Base-by-base conservation (phyloP, 2,329 filamentous ascomycete genomes). In the Coniosporium tulheliwenetii region DNA sequence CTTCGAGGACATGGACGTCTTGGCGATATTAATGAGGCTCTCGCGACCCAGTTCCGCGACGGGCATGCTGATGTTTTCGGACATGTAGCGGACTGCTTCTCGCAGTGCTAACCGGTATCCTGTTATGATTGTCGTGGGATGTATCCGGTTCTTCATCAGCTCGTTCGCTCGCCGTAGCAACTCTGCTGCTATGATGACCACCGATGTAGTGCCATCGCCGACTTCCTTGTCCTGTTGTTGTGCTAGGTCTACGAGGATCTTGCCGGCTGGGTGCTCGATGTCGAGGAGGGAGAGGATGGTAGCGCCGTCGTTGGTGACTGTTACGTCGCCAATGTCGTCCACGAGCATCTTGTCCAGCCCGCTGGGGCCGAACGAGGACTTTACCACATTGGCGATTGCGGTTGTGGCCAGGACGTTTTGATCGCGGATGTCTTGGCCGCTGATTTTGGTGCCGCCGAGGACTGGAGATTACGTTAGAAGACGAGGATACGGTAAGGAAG, bases 271-370 rank as follows among this genome's bases (percentile, higher is more conserved):
- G 65, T 98, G 87, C 63, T 98, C 89, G 56, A 98, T 87, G 58
- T 96, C 91, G 58, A 98, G 76, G 57, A 98, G 73, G 61, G 78
- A 85, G 50, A 98, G 77, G 56, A 98, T 98, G 30, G 91, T 98
- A 41, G 91, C 91, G 58, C 91, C 91, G 64, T 98, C 91, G 65
- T 98, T 98, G 50, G 91, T 98, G 44, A 98, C 91, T 45, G 91
- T 98, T 44, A 98, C 91, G 69, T 98, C 91, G 58, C 91, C 91
- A 62, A 98, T 96, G 61, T 98, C 91, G 67, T 98, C 91, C 54
- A 98, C 91, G 91, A 98, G 96, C 91, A 98, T 98, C 76, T 98
- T 98, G 63, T 98, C 91, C 50, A 98, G 75, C 38, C 91, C 91
- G 47, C 85, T 94, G 39, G 91, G 91, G 42, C 91, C 91, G 59